A percentile compares a stretch with the other conserved stretches of the same genome.
phyloP scores from a whole-genome alignment of 768 basidiomycete genomes.

The Tricholoma matsutake region DNA sequence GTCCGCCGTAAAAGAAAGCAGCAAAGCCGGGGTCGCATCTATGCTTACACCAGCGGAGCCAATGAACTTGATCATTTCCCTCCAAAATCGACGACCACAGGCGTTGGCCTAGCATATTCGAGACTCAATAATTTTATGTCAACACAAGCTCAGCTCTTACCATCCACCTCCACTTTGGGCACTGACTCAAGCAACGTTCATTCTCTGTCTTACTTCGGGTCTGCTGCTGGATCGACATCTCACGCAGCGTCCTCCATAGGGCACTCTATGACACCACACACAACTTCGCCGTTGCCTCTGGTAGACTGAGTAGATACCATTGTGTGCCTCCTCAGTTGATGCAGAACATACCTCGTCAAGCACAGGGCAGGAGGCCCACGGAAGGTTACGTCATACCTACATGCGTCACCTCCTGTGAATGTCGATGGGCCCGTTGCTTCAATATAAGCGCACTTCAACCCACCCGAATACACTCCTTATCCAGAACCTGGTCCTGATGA shows the following conservation, averaged over 20 bases:
- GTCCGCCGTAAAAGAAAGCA: conserved; percentile 16
- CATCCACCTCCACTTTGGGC: conserved; percentile 27
- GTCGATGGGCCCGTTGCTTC: conserved; percentile 13
- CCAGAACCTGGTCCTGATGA: conserved; percentile 19
- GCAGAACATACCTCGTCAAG: conserved; percentile 5
- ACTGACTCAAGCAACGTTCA: conserved; percentile 32
- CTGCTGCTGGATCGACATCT: conserved; percentile 16
- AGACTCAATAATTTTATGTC: conserved; percentile 19
- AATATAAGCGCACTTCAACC: conserved; percentile 27
- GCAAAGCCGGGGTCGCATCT: neutral
- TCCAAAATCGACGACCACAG: conserved; percentile 12
- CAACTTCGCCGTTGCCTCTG: conserved; percentile 12
- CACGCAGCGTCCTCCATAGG: conserved; percentile 15
- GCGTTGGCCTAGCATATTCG: conserved; percentile 13
- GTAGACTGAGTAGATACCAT: conserved; percentile 29
- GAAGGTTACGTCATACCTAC: conserved; percentile 26
- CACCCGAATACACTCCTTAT: conserved; percentile 37
- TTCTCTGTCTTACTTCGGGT: conserved; percentile 31
- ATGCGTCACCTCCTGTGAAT: conserved; percentile 23
- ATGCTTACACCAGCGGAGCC: neutral
- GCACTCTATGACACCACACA: conserved; percentile 8
- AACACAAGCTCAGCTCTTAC: conserved; percentile 19
- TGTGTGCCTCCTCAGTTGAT: conserved; percentile 13
- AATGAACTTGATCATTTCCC: conserved; percentile 17
- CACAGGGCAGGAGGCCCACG: conserved; percentile 30